phyloP scores from a whole-genome alignment of 192 early-diverging fungal species.

The Backusella morwellensis region DNA sequence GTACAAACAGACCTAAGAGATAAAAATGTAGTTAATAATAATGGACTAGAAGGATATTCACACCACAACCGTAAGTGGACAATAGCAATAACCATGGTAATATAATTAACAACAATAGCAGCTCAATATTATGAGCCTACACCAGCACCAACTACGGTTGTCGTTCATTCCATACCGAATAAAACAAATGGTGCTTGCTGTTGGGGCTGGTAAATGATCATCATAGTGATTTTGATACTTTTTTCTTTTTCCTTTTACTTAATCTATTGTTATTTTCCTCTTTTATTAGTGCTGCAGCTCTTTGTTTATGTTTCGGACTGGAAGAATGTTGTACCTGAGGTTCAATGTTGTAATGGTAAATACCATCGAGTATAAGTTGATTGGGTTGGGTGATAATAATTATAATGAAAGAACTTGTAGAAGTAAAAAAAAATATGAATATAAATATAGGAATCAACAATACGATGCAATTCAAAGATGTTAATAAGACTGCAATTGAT shows the following conservation, averaged over 20 bases:
- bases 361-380: too few species aligned
- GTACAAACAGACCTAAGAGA: background rate
- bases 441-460: too few species aligned
- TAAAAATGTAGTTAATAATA: background rate
- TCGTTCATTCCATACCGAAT: slow-evolving; percentile 18
- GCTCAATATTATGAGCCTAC: slow-evolving; percentile 15
- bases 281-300: slow-evolving; percentile 13
- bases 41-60: background rate
- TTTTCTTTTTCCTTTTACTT: background rate
- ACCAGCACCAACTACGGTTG: slow-evolving; percentile 8
- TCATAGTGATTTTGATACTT: background rate
- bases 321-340: slow-evolving; percentile 14
- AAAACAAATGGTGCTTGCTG: slow-evolving; percentile 20
- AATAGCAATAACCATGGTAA: background rate
- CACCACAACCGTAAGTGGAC: background rate
- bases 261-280: background rate
- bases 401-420: too few species aligned
- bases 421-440: too few species aligned
- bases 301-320: slow-evolving; percentile 15
- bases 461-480: too few species aligned
- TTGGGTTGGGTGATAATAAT: too few species aligned
- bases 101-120: background rate
- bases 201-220: slow-evolving; percentile 13
- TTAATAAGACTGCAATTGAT: too few species aligned
- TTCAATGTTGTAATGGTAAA: background rate